A percentile compares a stretch with the other conserved stretches of the same genome.
These are phyloP conservation scores for Furcasterigmium sp. DNA, from an alignment of 2,329 filamentous ascomycete species.

Conservation along the genomic window DNA sequence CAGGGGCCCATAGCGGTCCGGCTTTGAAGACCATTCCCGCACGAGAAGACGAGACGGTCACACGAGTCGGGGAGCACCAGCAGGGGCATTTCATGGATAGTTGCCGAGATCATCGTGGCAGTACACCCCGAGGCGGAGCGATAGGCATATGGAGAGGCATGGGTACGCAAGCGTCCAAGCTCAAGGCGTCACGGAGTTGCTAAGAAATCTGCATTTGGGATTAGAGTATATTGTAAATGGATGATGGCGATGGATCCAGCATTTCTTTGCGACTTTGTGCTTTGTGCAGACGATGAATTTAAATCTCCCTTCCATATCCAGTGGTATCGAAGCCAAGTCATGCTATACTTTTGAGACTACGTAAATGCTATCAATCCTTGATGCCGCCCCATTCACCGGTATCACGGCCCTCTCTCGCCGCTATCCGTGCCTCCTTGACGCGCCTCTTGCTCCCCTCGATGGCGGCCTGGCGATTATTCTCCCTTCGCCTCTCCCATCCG, in stretches of 20 bases:
- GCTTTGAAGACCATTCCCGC: background rate
- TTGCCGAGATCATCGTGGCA: too few species aligned
- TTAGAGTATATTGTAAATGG: conserved; percentile 4
- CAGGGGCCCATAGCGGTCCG: background rate
- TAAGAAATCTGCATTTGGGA: conserved; percentile 1
- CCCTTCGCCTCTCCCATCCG: conserved; percentile 64
- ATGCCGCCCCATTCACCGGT: conserved; percentile 44
- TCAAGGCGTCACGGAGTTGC: conserved; percentile 1
- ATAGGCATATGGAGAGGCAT: background rate
- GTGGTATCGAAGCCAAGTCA: too few species aligned
- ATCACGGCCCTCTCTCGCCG: conserved; percentile 16
- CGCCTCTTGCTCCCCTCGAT: conserved; percentile 57
- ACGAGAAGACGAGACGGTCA: background rate
- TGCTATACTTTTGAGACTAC: background rate
- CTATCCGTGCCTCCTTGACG: conserved; percentile 28
- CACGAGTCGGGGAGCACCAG: background rate
- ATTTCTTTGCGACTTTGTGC: too few species aligned
- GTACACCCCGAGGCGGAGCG: background rate
- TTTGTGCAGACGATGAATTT: too few species aligned
- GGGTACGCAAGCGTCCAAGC: conserved; percentile 1
- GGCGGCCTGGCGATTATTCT: conserved; percentile 61
- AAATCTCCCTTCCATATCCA: too few species aligned
- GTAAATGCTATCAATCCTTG: conserved; percentile 26
- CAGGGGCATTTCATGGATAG: background rate
- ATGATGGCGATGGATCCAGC: background rate